phyloP scores from a whole-genome alignment of 2,329 filamentous ascomycete species.

The Sclerotinia sclerotiorum region DNA sequence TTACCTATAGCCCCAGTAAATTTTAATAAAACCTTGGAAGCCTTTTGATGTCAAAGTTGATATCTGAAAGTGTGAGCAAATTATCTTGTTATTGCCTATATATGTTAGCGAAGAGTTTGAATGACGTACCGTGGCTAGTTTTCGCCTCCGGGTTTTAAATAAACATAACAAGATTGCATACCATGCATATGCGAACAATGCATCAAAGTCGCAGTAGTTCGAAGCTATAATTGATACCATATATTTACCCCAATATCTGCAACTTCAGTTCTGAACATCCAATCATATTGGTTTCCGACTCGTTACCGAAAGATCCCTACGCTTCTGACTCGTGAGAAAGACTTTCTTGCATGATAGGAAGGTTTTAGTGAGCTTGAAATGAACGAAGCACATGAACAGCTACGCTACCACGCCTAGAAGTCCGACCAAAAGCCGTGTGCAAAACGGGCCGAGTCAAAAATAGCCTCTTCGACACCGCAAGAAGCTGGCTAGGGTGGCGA shows the following conservation, averaged over 20 bases:
- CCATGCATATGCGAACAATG: slow-evolving; percentile 8
- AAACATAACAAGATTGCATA: slow-evolving; percentile 9
- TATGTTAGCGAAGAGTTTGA: neutral
- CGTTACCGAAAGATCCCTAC: neutral
- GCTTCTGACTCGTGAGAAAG: neutral
- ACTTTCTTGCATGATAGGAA: neutral
- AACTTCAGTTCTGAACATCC: neutral
- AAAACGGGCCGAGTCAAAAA: neutral
- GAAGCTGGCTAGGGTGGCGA: neutral
- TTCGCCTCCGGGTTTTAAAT: neutral
- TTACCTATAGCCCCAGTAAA: neutral
- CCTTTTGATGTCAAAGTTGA: slow-evolving; percentile 8
- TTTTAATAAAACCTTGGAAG: slow-evolving; percentile 1
- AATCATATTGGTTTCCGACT: neutral
- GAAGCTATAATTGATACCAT: slow-evolving; percentile 1
- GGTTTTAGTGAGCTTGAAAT: neutral
- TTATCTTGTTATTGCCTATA: neutral
- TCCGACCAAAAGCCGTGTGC: neutral
- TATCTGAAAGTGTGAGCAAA: slow-evolving; percentile 1
- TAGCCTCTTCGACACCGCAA: neutral
- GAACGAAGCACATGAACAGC: neutral
- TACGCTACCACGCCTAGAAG: neutral
- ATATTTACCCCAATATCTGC: neutral
- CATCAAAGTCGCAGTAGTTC: slow-evolving; percentile 8
- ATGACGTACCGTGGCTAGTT: neutral